A percentile compares a stretch with the other conserved stretches of the same genome.
Evolutionary conservation across 163 green algal genomes (phyloP).

Genomic region (Scenedesmus sp.): DNA sequence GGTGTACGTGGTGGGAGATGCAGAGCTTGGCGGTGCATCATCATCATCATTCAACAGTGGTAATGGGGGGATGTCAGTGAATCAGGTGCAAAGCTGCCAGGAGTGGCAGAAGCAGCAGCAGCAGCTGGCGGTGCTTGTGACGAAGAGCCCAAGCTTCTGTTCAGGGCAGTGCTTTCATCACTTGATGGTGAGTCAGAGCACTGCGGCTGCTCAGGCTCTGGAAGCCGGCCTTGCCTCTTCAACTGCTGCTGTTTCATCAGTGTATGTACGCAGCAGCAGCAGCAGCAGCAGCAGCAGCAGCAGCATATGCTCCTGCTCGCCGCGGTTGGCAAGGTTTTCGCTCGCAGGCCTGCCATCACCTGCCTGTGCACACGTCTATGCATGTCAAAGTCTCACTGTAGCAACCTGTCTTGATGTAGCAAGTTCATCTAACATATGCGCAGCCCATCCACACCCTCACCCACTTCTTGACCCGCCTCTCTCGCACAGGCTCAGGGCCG

Average conservation of each 20-base stretch:
- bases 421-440: no score
- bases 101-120: slow-evolving; percentile 1
- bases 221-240: neutral
- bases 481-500: slow-evolving; percentile 2
- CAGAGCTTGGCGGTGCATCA: neutral
- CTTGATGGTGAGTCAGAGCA: slow-evolving; percentile 12
- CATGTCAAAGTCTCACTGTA: no score
- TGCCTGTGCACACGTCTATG: no score
- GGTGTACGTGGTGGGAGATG: slow-evolving; percentile 57
- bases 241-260: slow-evolving; percentile 52
- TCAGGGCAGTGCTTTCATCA: neutral
- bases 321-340: no score
- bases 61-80: neutral
- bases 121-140: neutral
- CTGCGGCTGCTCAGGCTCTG: neutral
- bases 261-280: neutral
- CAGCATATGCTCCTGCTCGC: no score
- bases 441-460: neutral
- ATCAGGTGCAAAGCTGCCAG: neutral
- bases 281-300: no score
- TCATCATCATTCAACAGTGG: neutral
- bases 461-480: neutral
- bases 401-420: no score
- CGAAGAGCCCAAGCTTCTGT: neutral
- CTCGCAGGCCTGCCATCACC: no score